Base-by-base conservation (phyloP, 768 basidiomycete species). In the Phanerochaete carnosa region DNA sequence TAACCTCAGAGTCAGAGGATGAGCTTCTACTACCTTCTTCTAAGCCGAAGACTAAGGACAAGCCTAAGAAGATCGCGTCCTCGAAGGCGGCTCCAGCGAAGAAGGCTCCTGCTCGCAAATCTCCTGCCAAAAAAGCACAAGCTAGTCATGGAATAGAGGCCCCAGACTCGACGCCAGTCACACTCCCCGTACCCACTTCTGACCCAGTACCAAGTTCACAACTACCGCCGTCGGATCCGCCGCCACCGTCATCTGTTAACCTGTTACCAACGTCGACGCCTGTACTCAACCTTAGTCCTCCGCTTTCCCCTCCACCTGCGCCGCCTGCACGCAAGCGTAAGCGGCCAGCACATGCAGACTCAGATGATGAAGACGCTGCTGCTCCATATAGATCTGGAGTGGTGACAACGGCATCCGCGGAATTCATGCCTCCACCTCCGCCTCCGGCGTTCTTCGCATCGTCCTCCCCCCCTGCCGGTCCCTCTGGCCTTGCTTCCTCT, bases 1-100 rank as follows among this genome's bases (percentile, higher is more conserved):
- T 73, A 16, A 52, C 29, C 33, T 65, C 67, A 16, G 64, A 61
- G 6, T 68, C 70, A 1, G 72, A 74, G 6, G 72, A 74, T 22
- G 73, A 73, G 25, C 49, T 72, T 5, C 39, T 66, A n/a, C 58
- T 64, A 2, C 68, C 54, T 25, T 25, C 54, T 3, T 25, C 54
- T 1, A 37, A 39, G n/a, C 6, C 35, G 2, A 25, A 49, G 45
- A 4, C 23, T 1, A 63, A 55, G 37, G 9, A 16, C 33, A 45
- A 11, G 28, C 30, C 39, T 5, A 50, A 49, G 37, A 50, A 53
- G 51, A 58, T 58, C 28, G 46, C 33, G 3, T 32, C 39, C 19
- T 23, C 33, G 22, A 33, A 47, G 19, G 23, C 61, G 0, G 35
- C 22, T 32, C 16, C 53, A 12, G 19, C 39, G 11, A 43, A 43